Conservation (phyloP, 257 asterid genomes). For the Przewalskia tangutica region DNA sequence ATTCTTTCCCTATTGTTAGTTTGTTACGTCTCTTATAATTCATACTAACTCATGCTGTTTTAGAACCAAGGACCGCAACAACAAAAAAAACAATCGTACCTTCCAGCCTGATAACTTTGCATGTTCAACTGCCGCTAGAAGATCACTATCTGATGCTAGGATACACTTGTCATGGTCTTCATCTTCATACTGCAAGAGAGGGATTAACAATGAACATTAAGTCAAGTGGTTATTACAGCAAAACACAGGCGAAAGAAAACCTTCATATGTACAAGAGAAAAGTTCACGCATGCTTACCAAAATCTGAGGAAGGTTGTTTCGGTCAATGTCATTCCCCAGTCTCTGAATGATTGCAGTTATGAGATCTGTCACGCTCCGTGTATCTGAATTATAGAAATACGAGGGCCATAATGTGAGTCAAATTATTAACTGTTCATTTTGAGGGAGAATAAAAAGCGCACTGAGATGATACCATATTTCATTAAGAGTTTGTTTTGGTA, state of each 20-base stretch:
- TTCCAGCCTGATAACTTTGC: constrained; percentile 92
- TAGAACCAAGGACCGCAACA: background rate
- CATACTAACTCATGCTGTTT: background rate
- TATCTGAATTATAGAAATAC: constrained; percentile 31
- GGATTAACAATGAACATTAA: background rate
- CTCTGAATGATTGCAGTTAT: constrained; percentile 81
- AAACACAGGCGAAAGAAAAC: background rate
- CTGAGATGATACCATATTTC: background rate
- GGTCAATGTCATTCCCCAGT: constrained; percentile 83
- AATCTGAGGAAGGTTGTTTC: constrained; percentile 79
- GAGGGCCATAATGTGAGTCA: background rate
- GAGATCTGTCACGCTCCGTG: constrained; percentile 56
- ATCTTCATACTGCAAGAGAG: constrained; percentile 66
- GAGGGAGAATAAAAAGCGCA: background rate
- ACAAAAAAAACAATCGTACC: constrained; percentile 26
- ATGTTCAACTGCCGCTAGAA: constrained; percentile 78
- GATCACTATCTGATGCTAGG: constrained; percentile 89
- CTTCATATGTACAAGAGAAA: background rate
- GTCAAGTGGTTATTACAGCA: background rate
- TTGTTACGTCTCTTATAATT: background rate
- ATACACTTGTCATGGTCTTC: constrained; percentile 83
- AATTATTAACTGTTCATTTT: background rate
- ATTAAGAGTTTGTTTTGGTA: background rate
- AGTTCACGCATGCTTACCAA: constrained; percentile 33
- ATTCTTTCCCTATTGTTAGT: background rate